Percentiles rank a stretch among this genome's conserved stretches.
phyloP scores from a whole-genome alignment of 2,329 filamentous ascomycete genomes.

The Gnomoniopsis sp. region DNA sequence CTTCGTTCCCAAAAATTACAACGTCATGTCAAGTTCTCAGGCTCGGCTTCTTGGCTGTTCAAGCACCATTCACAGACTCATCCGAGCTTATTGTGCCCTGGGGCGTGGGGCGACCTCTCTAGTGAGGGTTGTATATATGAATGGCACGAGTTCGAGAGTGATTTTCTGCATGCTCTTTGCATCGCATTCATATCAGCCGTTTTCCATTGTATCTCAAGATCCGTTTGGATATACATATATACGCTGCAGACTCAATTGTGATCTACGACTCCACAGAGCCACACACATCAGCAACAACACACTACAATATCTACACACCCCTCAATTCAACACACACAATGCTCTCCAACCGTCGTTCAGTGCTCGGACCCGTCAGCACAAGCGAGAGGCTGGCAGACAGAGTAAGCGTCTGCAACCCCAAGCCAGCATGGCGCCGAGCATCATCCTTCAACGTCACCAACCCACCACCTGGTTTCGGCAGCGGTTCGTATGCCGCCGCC shows the following conservation, averaged over 20 bases:
- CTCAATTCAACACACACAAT: not conserved
- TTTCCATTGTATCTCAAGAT: too few relatives aligned
- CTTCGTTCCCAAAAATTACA: not conserved
- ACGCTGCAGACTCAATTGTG: too few relatives aligned
- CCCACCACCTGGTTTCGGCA: not conserved
- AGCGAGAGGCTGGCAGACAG: not conserved
- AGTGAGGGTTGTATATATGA: slow-evolving; percentile 10
- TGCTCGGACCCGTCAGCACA: slow-evolving; percentile 1
- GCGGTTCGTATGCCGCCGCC: too few relatives aligned
- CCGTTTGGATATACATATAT: too few relatives aligned
- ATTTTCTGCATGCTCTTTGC: not conserved
- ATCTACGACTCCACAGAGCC: slow-evolving; percentile 2
- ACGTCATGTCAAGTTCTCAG: slow-evolving; percentile 1
- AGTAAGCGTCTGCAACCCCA: slow-evolving; percentile 5
- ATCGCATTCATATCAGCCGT: too few relatives aligned
- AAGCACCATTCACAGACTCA: not conserved
- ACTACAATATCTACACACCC: not conserved
- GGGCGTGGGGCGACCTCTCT: slow-evolving; percentile 2
- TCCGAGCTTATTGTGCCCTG: not conserved
- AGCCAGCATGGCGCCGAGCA: slow-evolving; percentile 7
- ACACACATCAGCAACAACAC: not conserved
- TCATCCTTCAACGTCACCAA: slow-evolving; percentile 4
- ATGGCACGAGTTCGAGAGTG: not conserved
- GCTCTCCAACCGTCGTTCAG: slow-evolving; percentile 12
- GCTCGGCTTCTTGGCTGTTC: slow-evolving; percentile 11